Evolutionary conservation across 164 flowering plant genomes (phyloP).

Genomic region (Litsea cubeba): DNA sequence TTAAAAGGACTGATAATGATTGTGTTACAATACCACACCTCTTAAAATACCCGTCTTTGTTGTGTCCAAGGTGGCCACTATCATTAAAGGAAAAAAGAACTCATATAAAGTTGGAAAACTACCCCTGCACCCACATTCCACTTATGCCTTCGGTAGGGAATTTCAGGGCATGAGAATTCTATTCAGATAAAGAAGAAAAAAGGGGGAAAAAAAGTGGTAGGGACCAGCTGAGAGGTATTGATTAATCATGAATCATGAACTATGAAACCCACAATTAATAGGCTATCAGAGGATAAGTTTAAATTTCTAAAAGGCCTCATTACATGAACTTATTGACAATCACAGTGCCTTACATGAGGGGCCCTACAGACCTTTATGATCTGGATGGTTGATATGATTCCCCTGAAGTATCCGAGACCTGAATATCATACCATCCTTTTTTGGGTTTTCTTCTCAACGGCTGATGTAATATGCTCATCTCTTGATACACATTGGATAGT

Average conservation of each 20-base stretch:
- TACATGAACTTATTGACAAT: too few relatives aligned
- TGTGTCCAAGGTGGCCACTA: slow-evolving; percentile 1
- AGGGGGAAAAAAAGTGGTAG: neutral
- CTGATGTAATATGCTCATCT: too few relatives aligned
- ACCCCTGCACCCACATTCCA: neutral
- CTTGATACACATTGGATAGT: too few relatives aligned
- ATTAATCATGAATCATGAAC: neutral
- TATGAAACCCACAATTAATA: neutral
- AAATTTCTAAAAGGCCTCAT: too few relatives aligned
- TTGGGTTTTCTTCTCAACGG: too few relatives aligned
- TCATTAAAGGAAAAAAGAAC: neutral
- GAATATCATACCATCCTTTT: too few relatives aligned
- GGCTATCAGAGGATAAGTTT: neutral
- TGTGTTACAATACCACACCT: too few relatives aligned
- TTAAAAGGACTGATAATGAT: neutral
- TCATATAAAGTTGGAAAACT: neutral
- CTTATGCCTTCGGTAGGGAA: neutral
- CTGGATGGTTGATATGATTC: too few relatives aligned
- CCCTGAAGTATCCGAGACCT: too few relatives aligned
- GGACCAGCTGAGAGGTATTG: neutral
- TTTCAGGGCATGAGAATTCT: neutral
- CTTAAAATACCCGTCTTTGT: neutral
- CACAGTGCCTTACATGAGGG: neutral
- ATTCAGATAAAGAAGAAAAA: neutral
- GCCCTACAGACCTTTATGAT: neutral